phyloP scores from a whole-genome alignment of 495 filamentous ascomycete genomes.

The Penicillium waksmanii region DNA sequence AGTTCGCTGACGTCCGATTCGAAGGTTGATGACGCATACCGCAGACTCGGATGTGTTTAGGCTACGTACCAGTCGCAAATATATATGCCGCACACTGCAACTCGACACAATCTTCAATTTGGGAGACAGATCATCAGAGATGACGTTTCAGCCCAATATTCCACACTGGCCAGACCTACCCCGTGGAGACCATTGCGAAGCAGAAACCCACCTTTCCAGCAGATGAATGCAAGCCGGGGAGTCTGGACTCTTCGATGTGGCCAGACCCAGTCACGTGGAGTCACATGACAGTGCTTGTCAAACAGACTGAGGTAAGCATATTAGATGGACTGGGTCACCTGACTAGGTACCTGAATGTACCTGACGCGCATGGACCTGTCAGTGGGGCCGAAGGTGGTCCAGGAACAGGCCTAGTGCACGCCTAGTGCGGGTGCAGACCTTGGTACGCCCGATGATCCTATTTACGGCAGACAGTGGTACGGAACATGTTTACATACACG shows the following conservation, averaged over 20 bases:
- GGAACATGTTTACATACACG: neutral
- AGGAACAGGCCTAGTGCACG: neutral
- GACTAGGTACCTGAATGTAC: no score
- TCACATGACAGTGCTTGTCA: neutral
- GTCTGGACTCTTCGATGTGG: neutral
- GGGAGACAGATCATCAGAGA: neutral
- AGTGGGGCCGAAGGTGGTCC: neutral
- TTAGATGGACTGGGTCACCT: no score
- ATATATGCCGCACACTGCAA: no score
- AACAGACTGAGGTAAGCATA: neutral
- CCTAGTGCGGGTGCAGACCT: neutral
- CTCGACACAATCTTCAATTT: no score
- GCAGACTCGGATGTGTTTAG: no score
- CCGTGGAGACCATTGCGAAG: neutral
- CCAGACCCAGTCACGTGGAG: neutral
- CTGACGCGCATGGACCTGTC: neutral
- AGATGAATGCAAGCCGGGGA: neutral
- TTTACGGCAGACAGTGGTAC: neutral
- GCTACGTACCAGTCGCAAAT: no score
- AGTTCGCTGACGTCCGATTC: no score
- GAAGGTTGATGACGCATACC: no score
- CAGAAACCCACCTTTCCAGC: neutral
- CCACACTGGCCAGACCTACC: neutral
- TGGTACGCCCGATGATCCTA: neutral
- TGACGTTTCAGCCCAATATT: neutral